Evolutionary conservation across 257 asterid genomes (phyloP).

Genomic region (Linaria vulgaris): DNA sequence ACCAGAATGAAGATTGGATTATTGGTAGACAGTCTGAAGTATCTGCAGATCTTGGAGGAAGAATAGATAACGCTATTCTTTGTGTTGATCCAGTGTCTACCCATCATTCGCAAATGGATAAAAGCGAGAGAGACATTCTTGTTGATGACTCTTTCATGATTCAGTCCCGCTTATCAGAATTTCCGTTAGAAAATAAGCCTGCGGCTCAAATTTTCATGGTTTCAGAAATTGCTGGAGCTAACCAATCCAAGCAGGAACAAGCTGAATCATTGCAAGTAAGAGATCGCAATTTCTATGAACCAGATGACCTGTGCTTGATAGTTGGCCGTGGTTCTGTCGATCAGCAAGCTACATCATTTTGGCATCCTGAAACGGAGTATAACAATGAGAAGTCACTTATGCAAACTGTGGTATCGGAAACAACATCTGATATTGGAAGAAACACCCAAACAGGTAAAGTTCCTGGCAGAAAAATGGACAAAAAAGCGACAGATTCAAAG

Average conservation of each 20-base stretch:
- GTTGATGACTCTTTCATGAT: constrained; percentile 72
- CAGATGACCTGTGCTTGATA: constrained; percentile 77
- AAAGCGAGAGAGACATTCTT: constrained; percentile 39
- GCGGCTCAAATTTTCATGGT: constrained; percentile 52
- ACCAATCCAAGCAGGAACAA: constrained; percentile 15
- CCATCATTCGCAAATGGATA: constrained; percentile 29
- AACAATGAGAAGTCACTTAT: constrained; percentile 34
- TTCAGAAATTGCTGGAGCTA: constrained; percentile 44
- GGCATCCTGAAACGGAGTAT: constrained; percentile 50
- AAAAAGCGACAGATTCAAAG: constrained; percentile 39
- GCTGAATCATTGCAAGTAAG: constrained; percentile 31
- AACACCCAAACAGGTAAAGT: constrained; percentile 29
- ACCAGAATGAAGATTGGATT: constrained; percentile 58
- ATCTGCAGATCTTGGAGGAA: constrained; percentile 25
- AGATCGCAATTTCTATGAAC: constrained; percentile 42
- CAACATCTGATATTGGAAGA: constrained; percentile 30
- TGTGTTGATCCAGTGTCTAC: constrained; percentile 38
- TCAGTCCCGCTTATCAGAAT: constrained; percentile 41
- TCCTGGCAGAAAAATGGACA: constrained; percentile 36
- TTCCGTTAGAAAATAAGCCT: constrained; percentile 32
- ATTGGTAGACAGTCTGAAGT: constrained; percentile 28
- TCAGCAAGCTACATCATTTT: constrained; percentile 41
- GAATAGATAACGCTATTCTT: constrained; percentile 27
- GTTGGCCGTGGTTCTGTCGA: constrained; percentile 45
- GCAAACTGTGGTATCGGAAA: constrained; percentile 32